Conservation (phyloP, 1,284 basidiomycete genomes). For the Xerocomus minutiporus region DNA sequence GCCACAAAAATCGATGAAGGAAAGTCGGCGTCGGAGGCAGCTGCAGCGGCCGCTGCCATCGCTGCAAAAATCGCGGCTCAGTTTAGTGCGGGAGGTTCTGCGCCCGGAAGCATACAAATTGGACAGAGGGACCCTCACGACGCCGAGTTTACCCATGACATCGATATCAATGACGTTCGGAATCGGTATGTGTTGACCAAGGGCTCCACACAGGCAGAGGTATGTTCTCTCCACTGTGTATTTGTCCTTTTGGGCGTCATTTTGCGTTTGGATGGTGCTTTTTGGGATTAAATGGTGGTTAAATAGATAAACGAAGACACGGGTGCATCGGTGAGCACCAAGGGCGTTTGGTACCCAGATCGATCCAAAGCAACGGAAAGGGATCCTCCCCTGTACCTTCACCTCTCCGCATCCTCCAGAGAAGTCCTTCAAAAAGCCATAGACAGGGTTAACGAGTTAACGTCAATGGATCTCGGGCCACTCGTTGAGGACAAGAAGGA, state of each 20-base stretch:
- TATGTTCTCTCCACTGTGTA: slow-evolving; percentile 37
- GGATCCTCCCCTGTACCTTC: slow-evolving; percentile 93
- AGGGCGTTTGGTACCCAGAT: background rate
- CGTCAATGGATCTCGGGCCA: slow-evolving; percentile 81
- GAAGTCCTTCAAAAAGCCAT: slow-evolving; percentile 80
- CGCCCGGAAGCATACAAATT: slow-evolving; percentile 40
- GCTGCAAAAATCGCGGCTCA: slow-evolving; percentile 90
- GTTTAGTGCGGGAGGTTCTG: slow-evolving; percentile 49
- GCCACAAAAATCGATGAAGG: slow-evolving; percentile 51
- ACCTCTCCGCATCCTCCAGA: slow-evolving; percentile 81
- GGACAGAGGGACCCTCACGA: slow-evolving; percentile 68
- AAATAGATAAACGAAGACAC: background rate
- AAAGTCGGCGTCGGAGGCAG: slow-evolving; percentile 68
- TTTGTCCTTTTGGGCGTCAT: background rate
- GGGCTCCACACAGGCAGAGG: slow-evolving; percentile 87
- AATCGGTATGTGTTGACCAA: slow-evolving; percentile 96
- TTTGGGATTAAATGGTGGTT: slow-evolving; percentile 3
- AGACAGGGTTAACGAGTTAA: slow-evolving; percentile 81
- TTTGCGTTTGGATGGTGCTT: background rate
- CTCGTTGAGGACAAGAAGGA: slow-evolving; percentile 83
- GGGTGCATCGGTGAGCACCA: background rate
- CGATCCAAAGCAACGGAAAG: slow-evolving; percentile 82
- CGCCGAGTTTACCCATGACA: slow-evolving; percentile 83
- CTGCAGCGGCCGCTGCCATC: slow-evolving; percentile 79
- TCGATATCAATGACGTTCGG: slow-evolving; percentile 96